Conservation (phyloP, 2,329 filamentous ascomycete species). For the Exserohilum rostratum region DNA sequence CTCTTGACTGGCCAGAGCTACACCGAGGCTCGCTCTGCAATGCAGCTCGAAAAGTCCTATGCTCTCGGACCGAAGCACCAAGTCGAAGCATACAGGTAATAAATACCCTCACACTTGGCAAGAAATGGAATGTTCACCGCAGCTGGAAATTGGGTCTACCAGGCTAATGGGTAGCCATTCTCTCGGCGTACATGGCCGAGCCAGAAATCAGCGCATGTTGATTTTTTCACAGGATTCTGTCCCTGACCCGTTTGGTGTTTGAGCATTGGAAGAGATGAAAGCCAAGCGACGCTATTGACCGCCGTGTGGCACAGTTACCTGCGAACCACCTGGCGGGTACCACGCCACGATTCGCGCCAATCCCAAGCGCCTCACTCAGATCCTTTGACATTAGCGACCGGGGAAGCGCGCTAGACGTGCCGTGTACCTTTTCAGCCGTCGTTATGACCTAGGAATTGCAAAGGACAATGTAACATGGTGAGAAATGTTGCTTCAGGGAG, state of each 20-base stretch:
- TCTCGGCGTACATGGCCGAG: background rate
- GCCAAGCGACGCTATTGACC: background rate
- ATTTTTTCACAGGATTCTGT: background rate
- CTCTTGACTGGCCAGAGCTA: background rate
- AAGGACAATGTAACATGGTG: background rate
- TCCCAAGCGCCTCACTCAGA: background rate
- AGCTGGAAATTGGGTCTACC: background rate
- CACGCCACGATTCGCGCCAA: background rate
- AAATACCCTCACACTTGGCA: background rate
- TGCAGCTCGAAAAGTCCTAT: background rate
- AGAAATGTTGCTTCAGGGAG: background rate
- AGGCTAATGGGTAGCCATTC: background rate
- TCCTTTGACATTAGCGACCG: no score
- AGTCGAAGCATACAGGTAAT: background rate
- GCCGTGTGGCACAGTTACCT: background rate
- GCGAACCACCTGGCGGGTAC: background rate
- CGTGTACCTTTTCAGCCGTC: no score
- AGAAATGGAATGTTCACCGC: background rate
- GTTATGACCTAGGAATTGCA: no score
- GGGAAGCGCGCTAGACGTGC: no score
- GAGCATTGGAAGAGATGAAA: background rate
- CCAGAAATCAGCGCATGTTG: background rate
- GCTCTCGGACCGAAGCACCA: no score
- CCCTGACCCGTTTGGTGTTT: background rate
- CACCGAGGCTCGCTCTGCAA: background rate